Evolutionary conservation across 768 basidiomycete species (phyloP).

Genomic region (Boletus subcaerulescens): DNA sequence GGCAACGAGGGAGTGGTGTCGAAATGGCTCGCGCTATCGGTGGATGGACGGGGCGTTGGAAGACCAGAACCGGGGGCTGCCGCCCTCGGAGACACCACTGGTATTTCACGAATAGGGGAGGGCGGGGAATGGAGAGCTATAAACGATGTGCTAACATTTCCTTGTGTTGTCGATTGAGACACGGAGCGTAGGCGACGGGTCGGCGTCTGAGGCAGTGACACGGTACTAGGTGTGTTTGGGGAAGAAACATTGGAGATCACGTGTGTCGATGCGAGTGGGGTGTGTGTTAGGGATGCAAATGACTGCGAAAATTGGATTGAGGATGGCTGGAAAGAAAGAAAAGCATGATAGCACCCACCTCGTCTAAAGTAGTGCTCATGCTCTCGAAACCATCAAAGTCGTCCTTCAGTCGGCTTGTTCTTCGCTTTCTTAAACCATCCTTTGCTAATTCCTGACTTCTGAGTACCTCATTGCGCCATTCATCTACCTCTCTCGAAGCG

Average conservation of each 20-base stretch:
- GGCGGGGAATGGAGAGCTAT: not conserved
- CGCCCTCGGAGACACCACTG: not conserved
- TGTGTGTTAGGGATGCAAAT: slow-evolving; percentile 43
- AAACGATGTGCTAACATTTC: not conserved
- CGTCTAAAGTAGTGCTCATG: slow-evolving; percentile 39
- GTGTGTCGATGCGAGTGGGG: slow-evolving; percentile 48
- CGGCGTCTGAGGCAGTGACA: slow-evolving; percentile 17
- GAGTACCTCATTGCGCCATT: slow-evolving; percentile 49
- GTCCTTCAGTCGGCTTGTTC: not conserved
- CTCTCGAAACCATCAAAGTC: slow-evolving; percentile 19
- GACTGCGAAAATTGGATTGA: slow-evolving; percentile 34
- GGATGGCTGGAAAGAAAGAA: not conserved
- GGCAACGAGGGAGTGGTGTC: slow-evolving; percentile 3
- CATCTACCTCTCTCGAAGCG: slow-evolving; percentile 46
- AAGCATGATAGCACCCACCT: slow-evolving; percentile 36
- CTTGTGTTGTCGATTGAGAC: slow-evolving; percentile 18
- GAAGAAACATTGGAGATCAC: slow-evolving; percentile 41
- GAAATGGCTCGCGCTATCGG: not conserved
- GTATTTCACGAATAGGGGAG: not conserved
- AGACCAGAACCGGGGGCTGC: not conserved
- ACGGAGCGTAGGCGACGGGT: slow-evolving; percentile 14
- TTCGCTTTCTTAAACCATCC: slow-evolving; percentile 8
- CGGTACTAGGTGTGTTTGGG: slow-evolving; percentile 15
- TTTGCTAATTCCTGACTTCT: slow-evolving; percentile 23
- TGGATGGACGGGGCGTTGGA: not conserved